Percentiles rank a stretch among this genome's conserved stretches.
These are phyloP conservation scores for Citrus hindsii DNA, from an alignment of 345 rosid species.

Conservation along the genomic window DNA sequence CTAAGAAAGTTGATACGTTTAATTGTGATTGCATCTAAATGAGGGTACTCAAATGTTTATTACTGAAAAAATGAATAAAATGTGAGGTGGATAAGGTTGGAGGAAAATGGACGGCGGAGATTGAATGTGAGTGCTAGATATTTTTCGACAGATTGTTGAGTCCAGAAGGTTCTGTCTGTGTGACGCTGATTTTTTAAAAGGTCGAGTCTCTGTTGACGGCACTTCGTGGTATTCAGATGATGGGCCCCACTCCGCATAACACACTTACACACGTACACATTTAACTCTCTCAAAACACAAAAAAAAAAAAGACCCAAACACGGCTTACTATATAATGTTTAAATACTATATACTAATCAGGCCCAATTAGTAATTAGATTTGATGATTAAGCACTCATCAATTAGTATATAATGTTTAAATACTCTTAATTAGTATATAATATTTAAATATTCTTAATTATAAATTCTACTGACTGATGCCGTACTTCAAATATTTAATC, in stretches of 20 bases:
- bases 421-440: too few relatives aligned
- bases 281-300: too few relatives aligned
- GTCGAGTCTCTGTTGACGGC: slow-evolving; percentile 12
- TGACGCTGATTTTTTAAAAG: neutral
- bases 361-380: too few relatives aligned
- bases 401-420: too few relatives aligned
- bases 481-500: too few relatives aligned
- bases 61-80: neutral
- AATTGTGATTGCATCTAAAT: neutral
- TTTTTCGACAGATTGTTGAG: slow-evolving; percentile 22
- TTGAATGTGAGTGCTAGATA: slow-evolving; percentile 24
- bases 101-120: slow-evolving; percentile 29
- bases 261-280: too few relatives aligned
- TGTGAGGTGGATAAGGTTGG: slow-evolving; percentile 8
- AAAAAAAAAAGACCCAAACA: too few relatives aligned
- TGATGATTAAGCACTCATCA: too few relatives aligned
- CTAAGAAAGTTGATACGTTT: neutral
- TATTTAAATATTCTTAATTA: too few relatives aligned
- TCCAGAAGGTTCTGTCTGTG: slow-evolving; percentile 48
- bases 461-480: too few relatives aligned
- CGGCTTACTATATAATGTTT: too few relatives aligned
- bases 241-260: neutral
- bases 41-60: neutral
- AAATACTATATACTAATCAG: too few relatives aligned
- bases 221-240: neutral